phyloP scores from a whole-genome alignment of 345 rosid species.

The Populus nigra region DNA sequence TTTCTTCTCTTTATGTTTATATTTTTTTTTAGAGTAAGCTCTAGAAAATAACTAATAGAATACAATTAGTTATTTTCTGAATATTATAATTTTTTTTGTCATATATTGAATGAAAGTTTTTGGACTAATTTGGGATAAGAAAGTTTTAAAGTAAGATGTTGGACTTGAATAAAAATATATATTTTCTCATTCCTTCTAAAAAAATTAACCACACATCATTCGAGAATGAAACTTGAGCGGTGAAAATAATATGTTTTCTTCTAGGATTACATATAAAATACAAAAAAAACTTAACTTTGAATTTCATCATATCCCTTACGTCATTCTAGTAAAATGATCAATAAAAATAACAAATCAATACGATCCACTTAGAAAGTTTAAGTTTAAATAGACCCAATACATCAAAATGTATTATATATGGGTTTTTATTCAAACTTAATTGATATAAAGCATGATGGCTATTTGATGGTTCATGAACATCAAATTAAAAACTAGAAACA shows the following conservation, averaged over 20 bases:
- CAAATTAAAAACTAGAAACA: background rate
- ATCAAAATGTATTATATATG: background rate
- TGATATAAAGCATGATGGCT: background rate
- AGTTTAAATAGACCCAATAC: background rate
- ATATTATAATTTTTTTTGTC: too few species aligned
- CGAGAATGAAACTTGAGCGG: too few species aligned
- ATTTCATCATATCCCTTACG: background rate
- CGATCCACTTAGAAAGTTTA: background rate
- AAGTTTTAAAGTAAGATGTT: background rate
- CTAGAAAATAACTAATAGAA: too few species aligned
- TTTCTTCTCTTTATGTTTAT: too few species aligned
- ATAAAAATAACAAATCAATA: background rate
- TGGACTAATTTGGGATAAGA: background rate
- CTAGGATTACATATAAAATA: too few species aligned
- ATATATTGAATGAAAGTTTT: too few species aligned
- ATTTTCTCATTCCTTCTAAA: too few species aligned
- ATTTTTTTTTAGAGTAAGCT: too few species aligned
- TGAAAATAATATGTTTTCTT: background rate
- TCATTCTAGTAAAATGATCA: background rate
- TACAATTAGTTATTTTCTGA: accelerated
- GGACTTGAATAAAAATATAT: too few species aligned
- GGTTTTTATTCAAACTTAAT: background rate
- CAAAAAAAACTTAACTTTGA: background rate
- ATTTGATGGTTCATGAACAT: background rate
- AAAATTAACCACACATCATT: too few species aligned